A percentile compares a stretch with the other conserved stretches of the same genome.
Conservation (phyloP, 2,329 filamentous ascomycete species). For the Drechslerella coelobrocha region DNA sequence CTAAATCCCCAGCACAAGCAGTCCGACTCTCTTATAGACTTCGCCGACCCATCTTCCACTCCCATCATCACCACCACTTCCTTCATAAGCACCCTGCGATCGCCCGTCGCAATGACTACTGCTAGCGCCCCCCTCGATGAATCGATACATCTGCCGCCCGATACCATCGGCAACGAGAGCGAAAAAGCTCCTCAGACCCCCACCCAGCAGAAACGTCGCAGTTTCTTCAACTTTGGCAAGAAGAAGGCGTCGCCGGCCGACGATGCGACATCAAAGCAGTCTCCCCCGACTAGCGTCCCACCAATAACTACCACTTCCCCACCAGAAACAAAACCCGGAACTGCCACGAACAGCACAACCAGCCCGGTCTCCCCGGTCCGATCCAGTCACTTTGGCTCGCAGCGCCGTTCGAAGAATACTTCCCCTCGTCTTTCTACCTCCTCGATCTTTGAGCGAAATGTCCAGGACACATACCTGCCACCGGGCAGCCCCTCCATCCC, state of each 20-base stretch:
- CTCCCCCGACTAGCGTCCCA: slow-evolving; percentile 55
- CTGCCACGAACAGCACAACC: slow-evolving; percentile 43
- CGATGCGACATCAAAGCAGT: slow-evolving; percentile 56
- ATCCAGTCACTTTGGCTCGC: slow-evolving; percentile 61
- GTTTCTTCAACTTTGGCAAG: slow-evolving; percentile 68
- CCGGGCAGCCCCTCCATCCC: slow-evolving; percentile 83
- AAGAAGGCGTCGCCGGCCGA: slow-evolving; percentile 65
- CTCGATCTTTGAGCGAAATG: slow-evolving; percentile 87
- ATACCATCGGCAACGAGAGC: slow-evolving; percentile 34
- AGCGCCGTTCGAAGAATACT: slow-evolving; percentile 55
- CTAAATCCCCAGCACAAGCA: slow-evolving; percentile 1
- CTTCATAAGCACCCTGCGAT: slow-evolving; percentile 3
- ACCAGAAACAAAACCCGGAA: slow-evolving; percentile 31
- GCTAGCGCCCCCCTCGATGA: slow-evolving; percentile 31
- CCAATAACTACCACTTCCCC: slow-evolving; percentile 58
- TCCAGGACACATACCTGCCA: slow-evolving; percentile 64
- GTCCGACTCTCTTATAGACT: slow-evolving; percentile 37
- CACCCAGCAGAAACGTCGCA: slow-evolving; percentile 47
- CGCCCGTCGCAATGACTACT: slow-evolving; percentile 35
- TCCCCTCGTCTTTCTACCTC: slow-evolving; percentile 60
- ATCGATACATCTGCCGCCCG: slow-evolving; percentile 46
- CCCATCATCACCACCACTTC: background rate
- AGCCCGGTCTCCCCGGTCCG: slow-evolving; percentile 70
- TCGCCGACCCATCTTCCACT: slow-evolving; percentile 14
- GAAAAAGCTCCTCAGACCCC: slow-evolving; percentile 47